These are phyloP conservation scores for Symmetrospora coprosmae DNA, from an alignment of 768 basidiomycete species.

Conservation along the genomic window DNA sequence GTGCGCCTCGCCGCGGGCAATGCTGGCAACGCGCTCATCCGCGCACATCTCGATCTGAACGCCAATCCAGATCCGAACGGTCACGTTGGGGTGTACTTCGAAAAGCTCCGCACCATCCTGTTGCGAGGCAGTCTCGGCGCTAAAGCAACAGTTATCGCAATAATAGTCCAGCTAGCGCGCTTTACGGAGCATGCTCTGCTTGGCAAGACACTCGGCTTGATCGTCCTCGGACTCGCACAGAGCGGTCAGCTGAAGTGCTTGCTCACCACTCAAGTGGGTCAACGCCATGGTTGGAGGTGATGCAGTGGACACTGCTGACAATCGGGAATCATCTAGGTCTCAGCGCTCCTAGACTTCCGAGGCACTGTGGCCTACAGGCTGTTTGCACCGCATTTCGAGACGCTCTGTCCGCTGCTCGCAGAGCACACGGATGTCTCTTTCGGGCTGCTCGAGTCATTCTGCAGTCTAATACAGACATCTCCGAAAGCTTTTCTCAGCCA, in stretches of 20 bases:
- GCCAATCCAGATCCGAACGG: not conserved
- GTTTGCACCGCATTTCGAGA: conserved; percentile 14
- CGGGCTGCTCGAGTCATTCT: not conserved
- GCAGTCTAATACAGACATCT: not conserved
- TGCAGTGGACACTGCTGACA: no score
- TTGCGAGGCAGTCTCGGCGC: not conserved
- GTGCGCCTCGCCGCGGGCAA: not conserved
- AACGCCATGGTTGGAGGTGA: not conserved
- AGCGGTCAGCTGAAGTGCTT: not conserved
- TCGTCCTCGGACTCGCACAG: not conserved
- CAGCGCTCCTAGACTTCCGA: not conserved
- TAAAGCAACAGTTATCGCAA: not conserved
- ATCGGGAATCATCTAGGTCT: not conserved
- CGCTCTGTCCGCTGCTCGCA: conserved; percentile 13
- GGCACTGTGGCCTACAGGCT: conserved; percentile 13
- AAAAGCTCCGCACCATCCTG: not conserved
- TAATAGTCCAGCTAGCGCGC: not conserved
- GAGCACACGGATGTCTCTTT: not conserved
- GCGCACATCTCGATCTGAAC: not conserved
- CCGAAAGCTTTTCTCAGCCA: conserved; percentile 10
- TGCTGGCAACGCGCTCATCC: not conserved
- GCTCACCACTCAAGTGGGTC: conserved; percentile 1
- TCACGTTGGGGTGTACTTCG: not conserved
- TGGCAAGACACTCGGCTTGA: not conserved
- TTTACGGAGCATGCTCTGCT: not conserved